Conservation (phyloP, 1,284 basidiomycete genomes). For the Boletus nobilissimus region DNA sequence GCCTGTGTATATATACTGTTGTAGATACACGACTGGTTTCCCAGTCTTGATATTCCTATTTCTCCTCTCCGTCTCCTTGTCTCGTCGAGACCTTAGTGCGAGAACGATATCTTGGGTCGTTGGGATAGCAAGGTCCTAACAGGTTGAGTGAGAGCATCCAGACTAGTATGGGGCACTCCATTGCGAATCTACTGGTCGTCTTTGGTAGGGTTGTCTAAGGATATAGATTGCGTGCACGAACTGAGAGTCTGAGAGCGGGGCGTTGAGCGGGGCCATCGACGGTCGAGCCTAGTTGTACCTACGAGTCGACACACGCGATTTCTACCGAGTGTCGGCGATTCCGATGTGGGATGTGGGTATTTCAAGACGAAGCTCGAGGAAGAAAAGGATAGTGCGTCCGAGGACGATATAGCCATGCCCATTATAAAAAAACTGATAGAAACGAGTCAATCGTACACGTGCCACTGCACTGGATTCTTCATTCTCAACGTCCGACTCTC, state of each 20-base stretch:
- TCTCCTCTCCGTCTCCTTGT: too few species aligned
- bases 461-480: slow-evolving; percentile 29
- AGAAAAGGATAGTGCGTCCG: not conserved
- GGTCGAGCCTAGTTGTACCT: not conserved
- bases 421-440: slow-evolving; percentile 47
- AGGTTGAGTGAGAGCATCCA: slow-evolving; percentile 82
- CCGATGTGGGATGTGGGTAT: not conserved
- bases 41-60: too few species aligned
- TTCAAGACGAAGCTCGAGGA: not conserved
- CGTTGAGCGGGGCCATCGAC: not conserved
- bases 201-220: slow-evolving; percentile 7
- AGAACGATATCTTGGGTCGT: too few species aligned
- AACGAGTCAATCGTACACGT: slow-evolving; percentile 45
- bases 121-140: too few species aligned
- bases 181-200: slow-evolving; percentile 26
- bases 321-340: slow-evolving; percentile 2
- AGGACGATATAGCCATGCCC: slow-evolving; percentile 32
- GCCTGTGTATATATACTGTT: too few species aligned
- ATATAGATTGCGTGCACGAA: not conserved
- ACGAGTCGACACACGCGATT: not conserved
- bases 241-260: slow-evolving; percentile 12
- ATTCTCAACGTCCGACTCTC: not conserved
- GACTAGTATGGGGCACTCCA: slow-evolving; percentile 74
- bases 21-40: too few species aligned
- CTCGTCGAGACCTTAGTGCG: too few species aligned